phyloP scores from a whole-genome alignment of 2,329 filamentous ascomycete genomes.

The Fusarium sp. region DNA sequence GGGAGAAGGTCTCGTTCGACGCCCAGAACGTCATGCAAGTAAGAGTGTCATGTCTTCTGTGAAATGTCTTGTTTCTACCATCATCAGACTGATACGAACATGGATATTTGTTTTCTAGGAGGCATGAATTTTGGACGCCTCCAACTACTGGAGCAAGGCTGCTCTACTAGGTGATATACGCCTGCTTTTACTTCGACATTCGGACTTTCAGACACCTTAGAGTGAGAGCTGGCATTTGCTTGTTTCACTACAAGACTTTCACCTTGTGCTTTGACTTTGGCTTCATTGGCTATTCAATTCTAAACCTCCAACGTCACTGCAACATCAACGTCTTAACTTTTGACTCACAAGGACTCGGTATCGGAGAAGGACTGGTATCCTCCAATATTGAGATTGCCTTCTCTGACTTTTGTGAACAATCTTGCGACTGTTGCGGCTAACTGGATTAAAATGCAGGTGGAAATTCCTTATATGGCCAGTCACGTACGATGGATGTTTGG shows the following conservation, averaged over 20 bases:
- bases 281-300: not conserved
- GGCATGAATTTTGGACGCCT: not conserved
- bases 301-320: not conserved
- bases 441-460: not conserved
- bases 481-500: not conserved
- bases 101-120: not conserved
- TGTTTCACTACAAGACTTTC: not conserved
- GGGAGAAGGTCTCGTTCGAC: conserved; percentile 22
- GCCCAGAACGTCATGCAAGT: conserved; percentile 15
- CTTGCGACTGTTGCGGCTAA: not conserved
- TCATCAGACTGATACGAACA: not conserved
- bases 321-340: not conserved
- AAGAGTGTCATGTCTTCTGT: conserved; percentile 3
- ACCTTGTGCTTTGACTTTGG: not conserved
- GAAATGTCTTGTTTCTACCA: conserved; percentile 4
- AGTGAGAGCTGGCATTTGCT: not conserved
- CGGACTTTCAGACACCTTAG: not conserved
- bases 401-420: not conserved
- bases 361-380: not conserved
- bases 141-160: not conserved
- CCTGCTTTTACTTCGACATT: not conserved
- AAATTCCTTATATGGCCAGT: not conserved
- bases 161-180: too few species aligned
- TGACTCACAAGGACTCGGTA: not conserved
- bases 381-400: not conserved